Evolutionary conservation across 371 early-diverging fungal species (phyloP).

Genomic region (Circinella umbellata): DNA sequence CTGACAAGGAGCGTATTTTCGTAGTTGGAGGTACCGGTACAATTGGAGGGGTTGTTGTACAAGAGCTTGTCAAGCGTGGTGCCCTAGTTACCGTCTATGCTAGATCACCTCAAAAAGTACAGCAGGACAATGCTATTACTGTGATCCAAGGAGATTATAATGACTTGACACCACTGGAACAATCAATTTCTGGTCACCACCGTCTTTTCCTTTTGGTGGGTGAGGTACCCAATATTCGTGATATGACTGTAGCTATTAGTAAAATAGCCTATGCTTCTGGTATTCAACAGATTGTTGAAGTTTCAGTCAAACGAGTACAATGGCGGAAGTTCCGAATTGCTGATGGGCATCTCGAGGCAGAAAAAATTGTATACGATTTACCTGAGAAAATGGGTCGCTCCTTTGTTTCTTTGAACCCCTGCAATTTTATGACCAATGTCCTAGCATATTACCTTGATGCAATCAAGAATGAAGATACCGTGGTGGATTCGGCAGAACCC

Average conservation of each 20-base stretch:
- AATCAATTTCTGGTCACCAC: conserved; percentile 26
- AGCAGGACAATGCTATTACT: conserved; percentile 8
- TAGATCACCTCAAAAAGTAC: conserved; percentile 27
- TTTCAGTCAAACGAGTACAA: conserved; percentile 25
- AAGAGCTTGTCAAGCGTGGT: conserved; percentile 15
- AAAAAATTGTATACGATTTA: background rate
- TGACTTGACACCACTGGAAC: conserved; percentile 19
- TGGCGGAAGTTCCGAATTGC: conserved; percentile 19
- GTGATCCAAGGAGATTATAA: background rate
- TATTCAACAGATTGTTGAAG: conserved; percentile 37
- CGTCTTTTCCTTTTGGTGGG: conserved; percentile 21
- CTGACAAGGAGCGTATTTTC: conserved; percentile 22
- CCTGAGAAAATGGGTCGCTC: background rate
- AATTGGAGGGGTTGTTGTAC: conserved; percentile 23
- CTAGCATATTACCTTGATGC: background rate
- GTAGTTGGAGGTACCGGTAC: conserved; percentile 38
- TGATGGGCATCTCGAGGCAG: conserved; percentile 10
- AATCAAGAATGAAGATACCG: conserved; percentile 9
- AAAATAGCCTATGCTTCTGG: conserved; percentile 33
- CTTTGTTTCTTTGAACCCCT: conserved; percentile 37
- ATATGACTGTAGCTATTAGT: background rate
- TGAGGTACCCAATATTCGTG: background rate
- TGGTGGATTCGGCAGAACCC: conserved; percentile 8
- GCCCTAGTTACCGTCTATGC: conserved; percentile 18
- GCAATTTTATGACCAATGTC: conserved; percentile 36